Conservation (phyloP, 257 asterid species). For the Ballota nigra region DNA sequence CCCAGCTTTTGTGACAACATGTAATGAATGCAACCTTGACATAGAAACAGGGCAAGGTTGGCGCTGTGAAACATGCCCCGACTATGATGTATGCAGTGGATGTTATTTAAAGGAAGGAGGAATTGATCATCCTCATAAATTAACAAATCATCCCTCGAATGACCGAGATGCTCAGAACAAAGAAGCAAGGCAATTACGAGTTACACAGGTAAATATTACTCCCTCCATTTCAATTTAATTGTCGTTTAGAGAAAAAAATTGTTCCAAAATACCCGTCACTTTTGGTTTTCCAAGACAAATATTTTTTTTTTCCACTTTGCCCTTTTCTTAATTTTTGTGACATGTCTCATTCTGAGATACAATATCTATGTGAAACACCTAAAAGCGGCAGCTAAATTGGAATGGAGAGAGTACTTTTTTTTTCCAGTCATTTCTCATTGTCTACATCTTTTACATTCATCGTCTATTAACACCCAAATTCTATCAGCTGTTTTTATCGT, state of each 20-base stretch:
- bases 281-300: too few species aligned
- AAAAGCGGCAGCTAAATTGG: too few species aligned
- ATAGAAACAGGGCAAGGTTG: constrained; percentile 97
- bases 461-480: neutral
- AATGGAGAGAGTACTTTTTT: too few species aligned
- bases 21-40: constrained; percentile 77
- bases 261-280: too few species aligned
- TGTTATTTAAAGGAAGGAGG: constrained; percentile 88
- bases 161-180: constrained; percentile 92
- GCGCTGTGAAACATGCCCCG: constrained; percentile 95
- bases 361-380: too few species aligned
- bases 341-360: too few species aligned
- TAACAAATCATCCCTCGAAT: constrained; percentile 82
- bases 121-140: constrained; percentile 80
- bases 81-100: constrained; percentile 81
- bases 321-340: too few species aligned
- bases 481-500: neutral
- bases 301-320: neutral
- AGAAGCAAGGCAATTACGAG: constrained; percentile 93
- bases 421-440: constrained; percentile 9
- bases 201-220: constrained; percentile 60
- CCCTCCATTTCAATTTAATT: too few species aligned
- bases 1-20: constrained; percentile 85
- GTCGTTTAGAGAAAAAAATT: too few species aligned
- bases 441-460: neutral